Conservation (phyloP, 164 flowering plant species). For the Pachysandra terminalis region DNA sequence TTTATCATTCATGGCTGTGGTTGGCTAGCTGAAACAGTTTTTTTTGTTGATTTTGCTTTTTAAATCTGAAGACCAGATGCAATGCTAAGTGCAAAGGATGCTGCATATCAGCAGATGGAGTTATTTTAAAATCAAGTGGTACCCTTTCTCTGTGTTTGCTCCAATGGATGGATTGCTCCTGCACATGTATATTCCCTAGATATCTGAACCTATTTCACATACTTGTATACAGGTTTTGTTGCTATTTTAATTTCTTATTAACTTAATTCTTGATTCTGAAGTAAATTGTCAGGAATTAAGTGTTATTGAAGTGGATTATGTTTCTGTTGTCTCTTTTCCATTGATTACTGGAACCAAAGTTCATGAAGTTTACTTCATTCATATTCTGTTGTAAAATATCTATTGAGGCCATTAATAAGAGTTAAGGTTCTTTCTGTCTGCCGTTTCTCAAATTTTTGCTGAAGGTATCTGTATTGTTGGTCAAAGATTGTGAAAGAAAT, state of each 20-base stretch:
- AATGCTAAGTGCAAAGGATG: constrained; percentile 67
- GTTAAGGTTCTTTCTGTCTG: too few relatives aligned
- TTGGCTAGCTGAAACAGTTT: constrained; percentile 1
- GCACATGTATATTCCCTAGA: constrained; percentile 61
- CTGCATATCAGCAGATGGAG: constrained; percentile 68
- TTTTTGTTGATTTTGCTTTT: constrained; percentile 7
- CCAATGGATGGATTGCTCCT: constrained; percentile 75
- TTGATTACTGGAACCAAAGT: not conserved
- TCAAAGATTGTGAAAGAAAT: too few relatives aligned
- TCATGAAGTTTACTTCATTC: constrained; percentile 6
- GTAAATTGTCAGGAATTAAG: not conserved
- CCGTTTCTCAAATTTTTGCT: too few relatives aligned
- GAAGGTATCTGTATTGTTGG: too few relatives aligned
- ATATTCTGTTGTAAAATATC: not conserved
- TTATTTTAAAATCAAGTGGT: constrained; percentile 62
- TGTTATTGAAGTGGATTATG: not conserved
- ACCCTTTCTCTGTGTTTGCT: constrained; percentile 59
- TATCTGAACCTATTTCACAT: constrained; percentile 64
- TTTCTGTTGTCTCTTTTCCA: not conserved
- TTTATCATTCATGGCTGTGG: not conserved
- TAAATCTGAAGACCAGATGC: constrained; percentile 87
- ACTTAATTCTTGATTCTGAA: too few relatives aligned
- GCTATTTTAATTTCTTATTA: too few relatives aligned
- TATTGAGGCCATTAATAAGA: too few relatives aligned
- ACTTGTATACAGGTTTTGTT: constrained; percentile 59